Evolutionary conservation across 257 asterid genomes (phyloP).

Genomic region (Capsicum chinense): DNA sequence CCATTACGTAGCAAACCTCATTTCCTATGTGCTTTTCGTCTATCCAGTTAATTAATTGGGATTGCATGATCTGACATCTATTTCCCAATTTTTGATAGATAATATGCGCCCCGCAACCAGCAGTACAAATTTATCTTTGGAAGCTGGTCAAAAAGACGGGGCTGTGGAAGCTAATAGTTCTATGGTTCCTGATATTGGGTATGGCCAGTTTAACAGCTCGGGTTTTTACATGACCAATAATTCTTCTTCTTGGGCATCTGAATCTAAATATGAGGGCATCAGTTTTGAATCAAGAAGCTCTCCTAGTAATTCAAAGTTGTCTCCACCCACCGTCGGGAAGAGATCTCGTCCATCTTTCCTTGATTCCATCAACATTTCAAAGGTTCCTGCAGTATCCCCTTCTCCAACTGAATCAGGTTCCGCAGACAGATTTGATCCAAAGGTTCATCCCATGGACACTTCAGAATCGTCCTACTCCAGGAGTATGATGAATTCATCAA

Average conservation of each 20-base stretch:
- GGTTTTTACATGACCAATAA: conserved; percentile 42
- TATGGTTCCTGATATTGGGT: conserved; percentile 49
- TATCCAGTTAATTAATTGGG: conserved; percentile 9
- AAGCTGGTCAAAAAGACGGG: conserved; percentile 43
- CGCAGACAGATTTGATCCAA: conserved; percentile 52
- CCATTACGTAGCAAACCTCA: neutral
- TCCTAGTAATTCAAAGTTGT: conserved; percentile 46
- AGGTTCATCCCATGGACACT: conserved; percentile 62
- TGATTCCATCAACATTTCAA: conserved; percentile 76
- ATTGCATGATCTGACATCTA: conserved; percentile 24
- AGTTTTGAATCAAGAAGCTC: conserved; percentile 52
- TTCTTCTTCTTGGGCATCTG: conserved; percentile 54
- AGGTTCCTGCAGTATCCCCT: conserved; percentile 55
- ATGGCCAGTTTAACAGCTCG: conserved; percentile 46
- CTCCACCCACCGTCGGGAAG: conserved; percentile 64
- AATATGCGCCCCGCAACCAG: conserved; percentile 46
- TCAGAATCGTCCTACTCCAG: conserved; percentile 55
- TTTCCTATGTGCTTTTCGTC: neutral
- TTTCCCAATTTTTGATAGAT: conserved; percentile 38
- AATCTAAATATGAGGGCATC: conserved; percentile 44
- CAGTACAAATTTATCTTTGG: conserved; percentile 39
- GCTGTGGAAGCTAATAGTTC: conserved; percentile 36
- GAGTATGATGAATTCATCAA: conserved; percentile 41
- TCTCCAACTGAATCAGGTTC: conserved; percentile 48
- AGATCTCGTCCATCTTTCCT: conserved; percentile 86